phyloP scores from a whole-genome alignment of 129 eudicot genomes.

The Solidago caesia region DNA sequence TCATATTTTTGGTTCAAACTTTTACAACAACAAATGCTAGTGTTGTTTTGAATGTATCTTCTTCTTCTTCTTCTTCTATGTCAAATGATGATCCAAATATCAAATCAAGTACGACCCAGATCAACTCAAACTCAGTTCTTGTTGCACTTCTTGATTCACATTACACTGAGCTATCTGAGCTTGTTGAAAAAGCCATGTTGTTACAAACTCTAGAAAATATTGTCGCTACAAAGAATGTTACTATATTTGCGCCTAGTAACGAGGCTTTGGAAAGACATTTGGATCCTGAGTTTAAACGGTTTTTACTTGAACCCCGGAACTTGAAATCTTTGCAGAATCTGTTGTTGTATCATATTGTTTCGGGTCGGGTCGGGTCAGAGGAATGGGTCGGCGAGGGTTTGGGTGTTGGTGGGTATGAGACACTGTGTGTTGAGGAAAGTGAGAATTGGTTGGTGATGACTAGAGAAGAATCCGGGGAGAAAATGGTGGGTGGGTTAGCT shows the following conservation, averaged over 20 bases:
- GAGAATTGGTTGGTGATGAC: conserved; percentile 18
- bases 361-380: conserved; percentile 62
- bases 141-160: conserved; percentile 85
- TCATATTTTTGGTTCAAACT: no score
- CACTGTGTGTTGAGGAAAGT: conserved; percentile 35
- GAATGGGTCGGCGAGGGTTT: conserved; percentile 47
- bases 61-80: no score
- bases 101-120: conserved; percentile 20
- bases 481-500: conserved; percentile 39
- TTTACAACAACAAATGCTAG: no score
- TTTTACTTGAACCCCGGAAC: conserved; percentile 74
- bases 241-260: conserved; percentile 82
- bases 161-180: conserved; percentile 80
- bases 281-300: conserved; percentile 82
- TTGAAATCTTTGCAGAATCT: conserved; percentile 73
- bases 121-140: conserved; percentile 75
- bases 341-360: conserved; percentile 61
- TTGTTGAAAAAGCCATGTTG: conserved; percentile 77
- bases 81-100: no score
- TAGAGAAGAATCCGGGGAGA: conserved; percentile 22
- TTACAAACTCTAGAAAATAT: conserved; percentile 61
- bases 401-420: conserved; percentile 19
- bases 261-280: conserved; percentile 63
- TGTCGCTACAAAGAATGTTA: conserved; percentile 55
- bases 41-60: no score